Evolutionary conservation across 164 flowering plant genomes (phyloP), one percentile per base, ranked within the genome.

Genomic region (Liriodendron chinense): DNA sequence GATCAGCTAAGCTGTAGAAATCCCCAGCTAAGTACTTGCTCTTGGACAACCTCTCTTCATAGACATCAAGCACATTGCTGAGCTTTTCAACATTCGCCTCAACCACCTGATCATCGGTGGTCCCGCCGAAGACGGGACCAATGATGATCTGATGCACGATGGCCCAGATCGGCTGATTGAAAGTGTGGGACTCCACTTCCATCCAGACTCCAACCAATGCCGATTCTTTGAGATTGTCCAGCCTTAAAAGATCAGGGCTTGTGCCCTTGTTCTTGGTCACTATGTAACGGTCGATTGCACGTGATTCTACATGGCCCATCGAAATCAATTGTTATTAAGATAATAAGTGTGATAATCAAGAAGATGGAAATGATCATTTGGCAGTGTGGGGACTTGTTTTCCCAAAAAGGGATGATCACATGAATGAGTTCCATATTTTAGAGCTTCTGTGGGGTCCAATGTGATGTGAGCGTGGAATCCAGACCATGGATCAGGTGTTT

Each of bases 1-100:
- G 69, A 75, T 90, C 94, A 12, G 91, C 90, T 74, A 90, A 25
- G 77, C 83, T 85, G 69, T 49, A 87, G 78, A 80, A 85, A 69
- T 88, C 86, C 0, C 92, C 94, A 28, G 72, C 77, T 18, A 75
- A 26, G 67, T 75, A 75, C 34, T 75, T 69, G 72, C 13, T 56
- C 47, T 69, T 75, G 34, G 72, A 56, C n/a, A 75, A 57, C 72
- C 68, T 68, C 57, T 28, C 77, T 23, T 75, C 77, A 61, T 69
- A 75, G 26, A 75, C 77, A 57, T 75, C 77, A n/a, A 75, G 28
- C 5, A 68, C 77, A 47, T 69, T 69, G 22, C 16, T 57, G 13
- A 75, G 56, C 53, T 75, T 75, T 12, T 43, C 77, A 10, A 56
- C 20, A 5, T 68, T 2, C 5, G 64, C 25, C n/a, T 68, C 72